Evolutionary conservation across 805 yeast species (phyloP), one percentile per base, ranked within the genome.

Genomic region (Millerago galiae): DNA sequence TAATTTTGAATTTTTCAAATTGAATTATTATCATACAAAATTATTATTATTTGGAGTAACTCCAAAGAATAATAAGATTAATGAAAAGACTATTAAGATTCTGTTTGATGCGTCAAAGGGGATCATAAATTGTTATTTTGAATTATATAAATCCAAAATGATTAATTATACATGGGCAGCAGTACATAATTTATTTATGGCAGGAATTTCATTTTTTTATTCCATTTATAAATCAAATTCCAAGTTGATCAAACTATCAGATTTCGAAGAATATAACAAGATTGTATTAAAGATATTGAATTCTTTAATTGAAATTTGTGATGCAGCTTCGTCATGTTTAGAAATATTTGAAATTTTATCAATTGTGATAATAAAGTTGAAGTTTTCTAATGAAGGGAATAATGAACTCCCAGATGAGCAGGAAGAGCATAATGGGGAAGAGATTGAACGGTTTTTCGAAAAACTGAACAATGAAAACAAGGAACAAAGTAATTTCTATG

Each of bases 151-250:
- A n/a, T 70, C 70, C 25, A 75, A 74, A 52, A 68, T 75, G 37
- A 72, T 88, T 46, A 87, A 87, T 60, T 89, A 85, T 61, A 86
- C 96, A 0, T 89, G 96, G 96, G 90, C 89, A 2, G 93, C 95
- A 0, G 90, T 87, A 3, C 95, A 88, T 59, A 88, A 87, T 57
- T 66, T 87, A 41, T 87, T 87, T 58, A 82, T 85, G 83, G 90
- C 95, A 0, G 95, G 95, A 1, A 83, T 91, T 24, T 83, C 95
- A 1, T 88, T 79, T 52, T 66, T 89, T 35, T 88, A 84, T 57
- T 75, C 89, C 1, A 69, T 87, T 12, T 88, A 84, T 58, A 83
- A 83, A 58, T 76, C 85, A 30, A 69, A 69, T n/a, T 72, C 70
- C 37, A 76, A 74, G 2, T 60, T 82, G 17, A 56, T 61, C 6